Conservation (phyloP, 768 basidiomycete species). For the Kwoniella sp. region DNA sequence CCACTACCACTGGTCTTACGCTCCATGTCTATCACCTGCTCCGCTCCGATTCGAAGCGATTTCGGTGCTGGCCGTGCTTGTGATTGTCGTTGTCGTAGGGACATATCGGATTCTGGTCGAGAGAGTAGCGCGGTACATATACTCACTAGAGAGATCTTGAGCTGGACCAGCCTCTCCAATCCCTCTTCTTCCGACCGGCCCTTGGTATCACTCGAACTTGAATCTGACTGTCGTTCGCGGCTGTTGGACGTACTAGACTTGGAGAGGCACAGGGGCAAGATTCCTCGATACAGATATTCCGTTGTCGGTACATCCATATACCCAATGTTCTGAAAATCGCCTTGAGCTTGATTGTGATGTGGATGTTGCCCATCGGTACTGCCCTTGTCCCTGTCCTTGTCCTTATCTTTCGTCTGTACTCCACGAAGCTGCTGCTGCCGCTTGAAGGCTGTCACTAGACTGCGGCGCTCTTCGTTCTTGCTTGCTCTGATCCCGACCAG, state of each 20-base stretch:
- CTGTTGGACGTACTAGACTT: background rate
- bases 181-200: too few species aligned
- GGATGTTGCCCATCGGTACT: too few species aligned
- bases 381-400: too few species aligned
- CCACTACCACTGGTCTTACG: background rate
- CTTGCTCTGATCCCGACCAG: conserved; percentile 20
- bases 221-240: background rate
- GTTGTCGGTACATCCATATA: conserved; percentile 4
- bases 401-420: too few species aligned
- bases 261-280: background rate
- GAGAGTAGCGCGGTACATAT: background rate
- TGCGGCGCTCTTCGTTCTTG: conserved; percentile 8
- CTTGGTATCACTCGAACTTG: too few species aligned
- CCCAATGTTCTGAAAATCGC: background rate
- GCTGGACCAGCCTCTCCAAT: background rate
- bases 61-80: too few species aligned
- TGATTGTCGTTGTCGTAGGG: too few species aligned
- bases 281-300: conserved; percentile 1
- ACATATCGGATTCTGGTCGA: too few species aligned
- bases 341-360: background rate
- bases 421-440: background rate
- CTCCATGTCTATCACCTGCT: background rate
- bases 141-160: background rate
- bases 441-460: background rate
- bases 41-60: too few species aligned